These are phyloP conservation scores for Alternaria infectoria DNA, from an alignment of 2,329 filamentous ascomycete genomes.

Conservation along the genomic window DNA sequence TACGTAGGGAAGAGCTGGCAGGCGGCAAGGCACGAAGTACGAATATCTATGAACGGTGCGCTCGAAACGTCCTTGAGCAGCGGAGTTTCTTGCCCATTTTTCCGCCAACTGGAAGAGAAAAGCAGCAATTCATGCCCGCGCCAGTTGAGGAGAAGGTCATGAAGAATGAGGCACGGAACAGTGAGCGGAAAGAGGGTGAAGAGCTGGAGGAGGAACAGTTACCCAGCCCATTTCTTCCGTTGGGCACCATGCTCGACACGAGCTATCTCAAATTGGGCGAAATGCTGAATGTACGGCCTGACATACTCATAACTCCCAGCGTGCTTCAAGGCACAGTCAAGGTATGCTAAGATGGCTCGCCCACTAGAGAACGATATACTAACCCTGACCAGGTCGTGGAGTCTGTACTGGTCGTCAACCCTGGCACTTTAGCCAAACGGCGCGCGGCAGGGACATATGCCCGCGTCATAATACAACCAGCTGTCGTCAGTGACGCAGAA, in stretches of 20 bases:
- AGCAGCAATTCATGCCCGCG: slow-evolving; percentile 63
- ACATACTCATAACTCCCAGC: slow-evolving; percentile 84
- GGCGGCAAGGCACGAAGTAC: slow-evolving; percentile 62
- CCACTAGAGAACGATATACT: neutral
- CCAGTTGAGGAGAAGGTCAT: slow-evolving; percentile 57
- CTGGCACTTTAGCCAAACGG: slow-evolving; percentile 83
- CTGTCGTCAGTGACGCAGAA: slow-evolving; percentile 65
- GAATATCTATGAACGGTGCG: slow-evolving; percentile 73
- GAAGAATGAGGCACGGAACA: slow-evolving; percentile 54
- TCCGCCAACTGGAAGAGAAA: slow-evolving; percentile 74
- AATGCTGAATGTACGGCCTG: slow-evolving; percentile 84
- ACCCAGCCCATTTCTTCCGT: slow-evolving; percentile 41
- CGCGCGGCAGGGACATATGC: slow-evolving; percentile 86
- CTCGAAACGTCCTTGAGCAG: slow-evolving; percentile 83
- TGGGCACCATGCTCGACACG: slow-evolving; percentile 80
- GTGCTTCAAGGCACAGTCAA: slow-evolving; percentile 85
- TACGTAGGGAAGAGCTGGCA: slow-evolving; percentile 74
- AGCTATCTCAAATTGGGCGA: slow-evolving; percentile 88
- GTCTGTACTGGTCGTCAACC: slow-evolving; percentile 88
- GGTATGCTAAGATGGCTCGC: slow-evolving; percentile 57
- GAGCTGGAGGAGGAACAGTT: slow-evolving; percentile 59
- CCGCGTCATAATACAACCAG: slow-evolving; percentile 75
- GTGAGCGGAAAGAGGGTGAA: slow-evolving; percentile 37
- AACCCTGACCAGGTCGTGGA: slow-evolving; percentile 74
- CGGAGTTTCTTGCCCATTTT: slow-evolving; percentile 90